Evolutionary conservation across 1,284 basidiomycete species (phyloP).

Genomic region (Rhodotorula sp.): DNA sequence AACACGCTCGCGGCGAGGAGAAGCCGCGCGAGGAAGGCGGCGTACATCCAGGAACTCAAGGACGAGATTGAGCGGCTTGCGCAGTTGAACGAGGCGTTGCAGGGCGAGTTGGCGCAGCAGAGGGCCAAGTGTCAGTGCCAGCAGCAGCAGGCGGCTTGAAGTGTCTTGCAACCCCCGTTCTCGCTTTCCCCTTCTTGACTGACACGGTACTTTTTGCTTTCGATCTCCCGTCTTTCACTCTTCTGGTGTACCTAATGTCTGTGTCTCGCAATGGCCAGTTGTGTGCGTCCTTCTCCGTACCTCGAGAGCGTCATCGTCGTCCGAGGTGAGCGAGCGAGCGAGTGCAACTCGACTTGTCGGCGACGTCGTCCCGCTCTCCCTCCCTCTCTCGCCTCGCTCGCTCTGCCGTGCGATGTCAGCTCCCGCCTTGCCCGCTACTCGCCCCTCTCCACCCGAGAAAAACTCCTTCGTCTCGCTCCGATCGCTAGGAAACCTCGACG

Average conservation of each 20-base stretch:
- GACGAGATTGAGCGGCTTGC: conserved; percentile 55
- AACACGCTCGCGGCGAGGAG: conserved; percentile 76
- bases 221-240: neutral
- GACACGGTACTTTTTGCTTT: neutral
- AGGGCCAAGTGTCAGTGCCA: neutral
- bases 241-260: conserved; percentile 1
- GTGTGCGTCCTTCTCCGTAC: neutral
- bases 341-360: too few species aligned
- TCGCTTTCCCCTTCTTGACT: neutral
- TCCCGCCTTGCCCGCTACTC: neutral
- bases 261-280: neutral
- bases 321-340: neutral
- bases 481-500: conserved; percentile 11
- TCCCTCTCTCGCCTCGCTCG: neutral
- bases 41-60: conserved; percentile 66
- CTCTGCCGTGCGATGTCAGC: neutral
- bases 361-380: too few species aligned
- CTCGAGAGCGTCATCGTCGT: neutral
- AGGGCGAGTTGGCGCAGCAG: conserved; percentile 1
- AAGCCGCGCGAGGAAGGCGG: conserved; percentile 70
- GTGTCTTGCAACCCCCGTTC: too few species aligned
- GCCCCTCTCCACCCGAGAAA: neutral
- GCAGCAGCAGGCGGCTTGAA: neutral
- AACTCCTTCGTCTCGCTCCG: neutral
- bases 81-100: conserved; percentile 20